A percentile compares a stretch with the other conserved stretches of the same genome.
Evolutionary conservation across 768 basidiomycete genomes (phyloP).

Genomic region (Mycena capillaripes): DNA sequence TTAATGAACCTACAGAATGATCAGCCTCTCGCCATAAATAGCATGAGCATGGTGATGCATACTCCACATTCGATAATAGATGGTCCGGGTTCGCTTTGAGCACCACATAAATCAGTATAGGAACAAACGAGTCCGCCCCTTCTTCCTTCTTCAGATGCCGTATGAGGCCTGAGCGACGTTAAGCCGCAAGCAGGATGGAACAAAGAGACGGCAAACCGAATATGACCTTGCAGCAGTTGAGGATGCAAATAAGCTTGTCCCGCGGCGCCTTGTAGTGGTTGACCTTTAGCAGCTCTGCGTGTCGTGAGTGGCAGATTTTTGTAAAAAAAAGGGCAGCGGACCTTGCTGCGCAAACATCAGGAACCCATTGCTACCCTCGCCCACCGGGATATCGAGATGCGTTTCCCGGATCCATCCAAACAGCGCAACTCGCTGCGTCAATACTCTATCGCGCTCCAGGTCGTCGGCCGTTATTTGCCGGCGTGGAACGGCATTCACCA

Average conservation of each 20-base stretch:
- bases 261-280: slow-evolving; percentile 99
- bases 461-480: slow-evolving; percentile 93
- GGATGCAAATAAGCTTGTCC: slow-evolving; percentile 97
- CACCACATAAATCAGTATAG: slow-evolving; percentile 94
- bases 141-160: slow-evolving; percentile 88
- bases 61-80: slow-evolving; percentile 97
- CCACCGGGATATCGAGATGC: slow-evolving; percentile 92
- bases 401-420: slow-evolving; percentile 92
- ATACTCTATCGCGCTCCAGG: slow-evolving; percentile 93
- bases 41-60: slow-evolving; percentile 45
- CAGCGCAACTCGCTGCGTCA: slow-evolving; percentile 89
- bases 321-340: slow-evolving; percentile 43
- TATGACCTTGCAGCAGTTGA: slow-evolving; percentile 99
- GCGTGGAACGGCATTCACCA: slow-evolving; percentile 73
- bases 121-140: slow-evolving; percentile 95
- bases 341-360: slow-evolving; percentile 92
- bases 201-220: slow-evolving; percentile 76
- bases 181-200: slow-evolving; percentile 12
- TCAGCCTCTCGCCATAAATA: background rate
- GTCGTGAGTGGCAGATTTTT: background rate
- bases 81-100: slow-evolving; percentile 95
- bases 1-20: slow-evolving; percentile 83
- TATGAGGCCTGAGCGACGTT: slow-evolving; percentile 75
- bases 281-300: slow-evolving; percentile 90
- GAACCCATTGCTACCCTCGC: slow-evolving; percentile 83